A percentile compares a stretch with the other conserved stretches of the same genome.
phyloP scores from a whole-genome alignment of 495 filamentous ascomycete genomes.

The Neurospora sp. region DNA sequence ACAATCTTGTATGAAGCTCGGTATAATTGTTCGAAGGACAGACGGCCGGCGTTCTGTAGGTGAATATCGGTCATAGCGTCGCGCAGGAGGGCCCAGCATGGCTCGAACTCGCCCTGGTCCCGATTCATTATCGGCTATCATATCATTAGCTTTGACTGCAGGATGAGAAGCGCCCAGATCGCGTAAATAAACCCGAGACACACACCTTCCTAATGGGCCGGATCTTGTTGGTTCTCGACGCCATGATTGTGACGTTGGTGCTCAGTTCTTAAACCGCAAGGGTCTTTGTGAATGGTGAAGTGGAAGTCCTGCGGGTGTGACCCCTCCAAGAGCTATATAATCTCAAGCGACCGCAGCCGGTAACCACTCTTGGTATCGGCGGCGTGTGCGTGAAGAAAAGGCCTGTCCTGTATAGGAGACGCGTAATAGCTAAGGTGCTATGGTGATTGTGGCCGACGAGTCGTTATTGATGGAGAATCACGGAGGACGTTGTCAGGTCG shows the following conservation, averaged over 20 bases:
- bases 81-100: slow-evolving; percentile 64
- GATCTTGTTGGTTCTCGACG: slow-evolving; percentile 15
- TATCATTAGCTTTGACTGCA: neutral
- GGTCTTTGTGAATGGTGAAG: neutral
- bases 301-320: neutral
- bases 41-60: slow-evolving; percentile 75
- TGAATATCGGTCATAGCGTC: slow-evolving; percentile 78
- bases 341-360: neutral
- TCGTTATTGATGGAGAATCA: neutral
- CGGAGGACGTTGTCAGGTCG: neutral
- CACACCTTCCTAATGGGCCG: slow-evolving; percentile 17
- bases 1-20: slow-evolving; percentile 96
- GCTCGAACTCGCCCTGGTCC: slow-evolving; percentile 56
- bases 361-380: neutral
- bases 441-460: neutral
- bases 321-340: neutral
- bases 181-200: neutral
- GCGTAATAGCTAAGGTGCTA: neutral
- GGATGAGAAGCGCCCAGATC: neutral
- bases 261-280: neutral
- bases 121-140: slow-evolving; percentile 18
- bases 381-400: neutral
- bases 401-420: neutral
- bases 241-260: slow-evolving; percentile 6
- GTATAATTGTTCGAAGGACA: slow-evolving; percentile 95